Percentiles rank a stretch among this genome's conserved stretches.
These are phyloP conservation scores for Vanderwaltozyma tropicalis DNA, from an alignment of 805 yeast species.

Conservation along the genomic window DNA sequence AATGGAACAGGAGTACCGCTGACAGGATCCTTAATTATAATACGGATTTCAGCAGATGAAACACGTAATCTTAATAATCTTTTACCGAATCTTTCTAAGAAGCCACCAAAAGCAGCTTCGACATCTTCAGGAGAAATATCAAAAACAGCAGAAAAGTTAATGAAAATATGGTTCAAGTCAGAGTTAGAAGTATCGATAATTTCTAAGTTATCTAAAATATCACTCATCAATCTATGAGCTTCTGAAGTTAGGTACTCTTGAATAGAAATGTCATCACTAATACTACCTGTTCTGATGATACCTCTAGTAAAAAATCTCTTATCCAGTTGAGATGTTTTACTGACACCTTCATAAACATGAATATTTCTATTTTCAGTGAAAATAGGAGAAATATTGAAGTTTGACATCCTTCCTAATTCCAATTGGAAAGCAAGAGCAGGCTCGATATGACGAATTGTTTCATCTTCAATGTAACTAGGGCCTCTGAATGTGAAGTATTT, in stretches of 20 bases:
- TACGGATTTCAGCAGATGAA: slow-evolving; percentile 94
- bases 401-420: slow-evolving; percentile 87
- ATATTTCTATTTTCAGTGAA: slow-evolving; percentile 95
- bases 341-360: slow-evolving; percentile 93
- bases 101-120: slow-evolving; percentile 94
- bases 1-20: slow-evolving; percentile 90
- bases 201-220: slow-evolving; percentile 89
- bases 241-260: slow-evolving; percentile 93
- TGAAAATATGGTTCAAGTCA: slow-evolving; percentile 93
- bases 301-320: slow-evolving; percentile 96
- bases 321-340: slow-evolving; percentile 87
- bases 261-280: slow-evolving; percentile 85
- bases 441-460: slow-evolving; percentile 92
- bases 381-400: slow-evolving; percentile 89
- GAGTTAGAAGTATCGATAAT: slow-evolving; percentile 90
- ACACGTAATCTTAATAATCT: slow-evolving; percentile 94
- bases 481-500: slow-evolving; percentile 93
- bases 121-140: slow-evolving; percentile 92
- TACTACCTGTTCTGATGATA: slow-evolving; percentile 89
- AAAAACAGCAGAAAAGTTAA: slow-evolving; percentile 92
- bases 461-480: slow-evolving; percentile 75
- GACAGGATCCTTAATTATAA: slow-evolving; percentile 81
- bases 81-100: slow-evolving; percentile 94
- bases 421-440: slow-evolving; percentile 97
- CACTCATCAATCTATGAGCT: slow-evolving; percentile 92